Percentiles rank a stretch among this genome's conserved stretches.
phyloP scores from a whole-genome alignment of 495 filamentous ascomycete species.

The Polyplosphaeria fusca region DNA sequence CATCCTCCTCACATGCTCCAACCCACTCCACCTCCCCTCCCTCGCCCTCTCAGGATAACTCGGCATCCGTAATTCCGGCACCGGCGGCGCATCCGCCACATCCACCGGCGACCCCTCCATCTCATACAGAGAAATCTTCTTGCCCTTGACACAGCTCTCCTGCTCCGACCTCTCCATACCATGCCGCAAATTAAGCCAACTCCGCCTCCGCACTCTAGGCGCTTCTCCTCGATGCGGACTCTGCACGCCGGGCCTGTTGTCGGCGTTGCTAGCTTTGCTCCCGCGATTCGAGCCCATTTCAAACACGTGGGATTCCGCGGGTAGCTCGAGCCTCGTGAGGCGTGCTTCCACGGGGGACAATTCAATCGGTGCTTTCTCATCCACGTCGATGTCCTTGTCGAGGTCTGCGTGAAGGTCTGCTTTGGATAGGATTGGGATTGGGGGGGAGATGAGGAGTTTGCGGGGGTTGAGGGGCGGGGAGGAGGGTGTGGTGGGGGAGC shows the following conservation, averaged over 20 bases:
- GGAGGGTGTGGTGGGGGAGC: neutral
- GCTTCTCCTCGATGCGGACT: no score
- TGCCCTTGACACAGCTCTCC: neutral
- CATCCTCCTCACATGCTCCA: constrained; percentile 11
- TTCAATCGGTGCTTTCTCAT: neutral
- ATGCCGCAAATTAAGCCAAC: neutral
- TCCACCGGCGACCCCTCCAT: neutral
- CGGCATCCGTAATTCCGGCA: neutral
- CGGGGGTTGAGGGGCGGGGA: neutral
- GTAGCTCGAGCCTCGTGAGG: neutral
- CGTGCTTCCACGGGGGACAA: neutral
- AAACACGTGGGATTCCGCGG: neutral
- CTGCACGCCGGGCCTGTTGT: neutral
- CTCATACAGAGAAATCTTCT: neutral
- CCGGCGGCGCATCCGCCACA: neutral
- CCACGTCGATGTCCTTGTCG: neutral
- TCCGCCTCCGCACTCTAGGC: no score
- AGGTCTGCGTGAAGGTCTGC: neutral
- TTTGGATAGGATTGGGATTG: neutral
- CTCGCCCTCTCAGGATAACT: neutral
- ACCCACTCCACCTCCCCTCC: neutral
- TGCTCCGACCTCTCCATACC: neutral
- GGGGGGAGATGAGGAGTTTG: neutral
- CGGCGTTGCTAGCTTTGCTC: neutral
- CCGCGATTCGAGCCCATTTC: neutral